Evolutionary conservation across 768 basidiomycete species (phyloP), one percentile per base, ranked within the genome.

Genomic region (Boletus coccyginus): DNA sequence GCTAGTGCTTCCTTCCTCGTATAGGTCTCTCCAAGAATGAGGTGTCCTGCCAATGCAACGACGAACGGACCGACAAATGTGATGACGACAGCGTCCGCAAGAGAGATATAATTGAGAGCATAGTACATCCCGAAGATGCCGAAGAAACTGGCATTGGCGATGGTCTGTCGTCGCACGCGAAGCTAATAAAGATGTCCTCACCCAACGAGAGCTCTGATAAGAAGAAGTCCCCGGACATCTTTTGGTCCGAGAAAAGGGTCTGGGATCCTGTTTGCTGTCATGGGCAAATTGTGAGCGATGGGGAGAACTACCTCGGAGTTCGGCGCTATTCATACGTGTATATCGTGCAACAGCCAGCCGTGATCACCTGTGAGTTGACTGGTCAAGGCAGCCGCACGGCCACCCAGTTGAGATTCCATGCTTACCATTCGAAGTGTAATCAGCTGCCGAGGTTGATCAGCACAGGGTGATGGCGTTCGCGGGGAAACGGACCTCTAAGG

Each of bases 21-120:
- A 57, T 88, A 80, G 0, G 65, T 68, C 62, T 94, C 92, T 27
- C 81, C 78, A 16, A 90, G 69, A 17, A 89, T 75, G 2, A 89
- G 61, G 14, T 81, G 80, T 5, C 84, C 91, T 9, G 83, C 73
- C 9, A 90, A 66, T 0, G 82, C 84, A 0, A 85, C 87, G 40
- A 77, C 77, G 52, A 86, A 78, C 0, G 93, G 93, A 1, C 80
- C 69, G 5, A 94, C 74, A 73, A 93, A 94, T 0, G 85, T 84
- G 46, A 96, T 73, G 6, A 89, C 87, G 0, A 84, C 86, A 0
- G 89, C 83, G 66, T 94, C 92, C 2, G 88, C 87, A 0, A 94
- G 75, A 0, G 88, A 87, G 5, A 94, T 78, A 69, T 87, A 90
- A 68, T 84, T 78, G 12, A 92, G 73, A 1, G 88, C 83, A 63